Base-by-base conservation (phyloP, 106 monocot genomes). In the Apostasia shenzhenica region DNA sequence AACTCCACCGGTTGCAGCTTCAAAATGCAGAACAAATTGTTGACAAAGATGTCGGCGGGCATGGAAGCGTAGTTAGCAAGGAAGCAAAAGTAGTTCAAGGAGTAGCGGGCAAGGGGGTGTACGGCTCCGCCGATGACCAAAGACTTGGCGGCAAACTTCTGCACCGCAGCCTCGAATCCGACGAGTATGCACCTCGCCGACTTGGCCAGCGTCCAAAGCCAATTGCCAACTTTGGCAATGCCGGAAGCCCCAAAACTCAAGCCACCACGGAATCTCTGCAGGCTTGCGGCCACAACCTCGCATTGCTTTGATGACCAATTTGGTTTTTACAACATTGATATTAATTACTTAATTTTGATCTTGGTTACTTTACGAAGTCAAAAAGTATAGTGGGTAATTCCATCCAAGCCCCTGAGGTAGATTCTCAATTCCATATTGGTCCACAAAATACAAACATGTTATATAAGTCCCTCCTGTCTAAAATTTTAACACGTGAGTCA, bases 21-120 rank as follows among this genome's bases (percentile, higher is more conserved):
- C 8, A 45, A 63, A 1, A 8, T 47, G 3, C 55, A 69, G 71
- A 82, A 2, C 0, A 79, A 73, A 63, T 59, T 54, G 10, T 75
- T 76, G 50, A 68, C 60, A 72, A 52, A 82, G 5, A 88, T 77
- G 43, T 83, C 83, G 3, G 39, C 45, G 44, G 81, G 76, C 1
- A 60, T 47, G 7, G 45, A 4, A 53, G 51, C 63, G 79, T 88
- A 77, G 42, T 84, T 83, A 50, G 84, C 68, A 49, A 88, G 78
- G 50, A 70, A 51, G 5, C 45, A 26, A 43, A 88, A 9, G 56
- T 78, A 80, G 72, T 78, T 76, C 87, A 78, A 78, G 8, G 54
- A 74, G 73, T 88, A 83, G 7, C 64, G 63, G 47, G 68, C 78
- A 3, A 88, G 43, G 4, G 80, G 81, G 70, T 88, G 83, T 55